Evolutionary conservation across 2,329 filamentous ascomycete genomes (phyloP).

Genomic region (Verticillium albo-atrum): DNA sequence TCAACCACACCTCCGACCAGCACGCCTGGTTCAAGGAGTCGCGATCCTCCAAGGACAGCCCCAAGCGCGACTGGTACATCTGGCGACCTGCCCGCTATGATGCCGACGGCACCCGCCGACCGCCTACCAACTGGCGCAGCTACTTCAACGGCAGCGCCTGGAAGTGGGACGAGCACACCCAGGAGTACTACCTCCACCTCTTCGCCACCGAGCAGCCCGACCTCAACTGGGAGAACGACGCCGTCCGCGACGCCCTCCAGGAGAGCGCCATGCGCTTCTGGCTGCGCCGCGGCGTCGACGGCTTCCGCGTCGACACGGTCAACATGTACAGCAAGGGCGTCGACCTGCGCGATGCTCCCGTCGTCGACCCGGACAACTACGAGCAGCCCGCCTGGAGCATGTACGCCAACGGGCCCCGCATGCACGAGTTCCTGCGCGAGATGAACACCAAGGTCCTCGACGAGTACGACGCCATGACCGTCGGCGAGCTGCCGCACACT

Average conservation of each 20-base stretch:
- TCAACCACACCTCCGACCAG: slow-evolving; percentile 72
- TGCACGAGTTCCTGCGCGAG: slow-evolving; percentile 64
- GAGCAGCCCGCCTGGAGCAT: slow-evolving; percentile 51
- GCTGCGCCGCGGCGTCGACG: slow-evolving; percentile 68
- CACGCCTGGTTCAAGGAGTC: slow-evolving; percentile 70
- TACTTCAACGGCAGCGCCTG: slow-evolving; percentile 60
- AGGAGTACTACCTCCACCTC: slow-evolving; percentile 73
- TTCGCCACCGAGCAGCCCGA: slow-evolving; percentile 76
- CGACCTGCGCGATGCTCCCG: slow-evolving; percentile 52
- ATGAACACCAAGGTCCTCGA: slow-evolving; percentile 55
- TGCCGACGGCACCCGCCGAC: slow-evolving; percentile 54
- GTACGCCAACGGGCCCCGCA: slow-evolving; percentile 63
- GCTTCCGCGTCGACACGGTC: slow-evolving; percentile 72
- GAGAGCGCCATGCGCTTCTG: slow-evolving; percentile 72
- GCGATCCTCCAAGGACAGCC: slow-evolving; percentile 52
- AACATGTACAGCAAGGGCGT: slow-evolving; percentile 66
- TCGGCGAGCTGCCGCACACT: slow-evolving; percentile 64
- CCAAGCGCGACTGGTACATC: slow-evolving; percentile 68
- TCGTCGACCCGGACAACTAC: slow-evolving; percentile 38
- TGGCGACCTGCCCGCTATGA: slow-evolving; percentile 49
- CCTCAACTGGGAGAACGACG: slow-evolving; percentile 77
- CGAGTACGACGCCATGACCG: slow-evolving; percentile 63
- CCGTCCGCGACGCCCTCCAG: slow-evolving; percentile 65
- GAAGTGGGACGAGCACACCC: slow-evolving; percentile 68
- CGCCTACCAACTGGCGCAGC: slow-evolving; percentile 72